A percentile compares a stretch with the other conserved stretches of the same genome.
Evolutionary conservation across 768 basidiomycete species (phyloP).

Genomic region (Tulasnella sp.): DNA sequence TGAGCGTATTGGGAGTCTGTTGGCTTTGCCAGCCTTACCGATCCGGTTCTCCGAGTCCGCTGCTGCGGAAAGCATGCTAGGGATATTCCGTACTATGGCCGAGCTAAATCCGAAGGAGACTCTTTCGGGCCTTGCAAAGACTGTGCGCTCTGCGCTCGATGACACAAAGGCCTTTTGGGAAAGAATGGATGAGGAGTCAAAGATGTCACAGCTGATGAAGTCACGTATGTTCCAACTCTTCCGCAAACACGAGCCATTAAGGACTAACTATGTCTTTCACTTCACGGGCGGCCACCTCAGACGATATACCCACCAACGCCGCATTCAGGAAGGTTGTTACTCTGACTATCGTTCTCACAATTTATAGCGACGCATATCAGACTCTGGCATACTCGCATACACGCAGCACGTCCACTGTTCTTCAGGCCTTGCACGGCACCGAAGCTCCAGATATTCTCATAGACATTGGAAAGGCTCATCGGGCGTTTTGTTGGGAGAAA

Average conservation of each 20-base stretch:
- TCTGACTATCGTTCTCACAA: slow-evolving; percentile 65
- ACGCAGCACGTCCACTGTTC: slow-evolving; percentile 57
- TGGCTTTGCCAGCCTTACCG: slow-evolving; percentile 76
- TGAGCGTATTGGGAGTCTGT: slow-evolving; percentile 59
- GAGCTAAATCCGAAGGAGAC: slow-evolving; percentile 76
- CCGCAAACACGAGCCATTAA: background rate
- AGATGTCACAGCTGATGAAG: slow-evolving; percentile 49
- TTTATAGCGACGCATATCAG: slow-evolving; percentile 80
- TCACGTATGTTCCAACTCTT: slow-evolving; percentile 29
- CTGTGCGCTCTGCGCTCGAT: slow-evolving; percentile 57
- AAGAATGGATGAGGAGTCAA: slow-evolving; percentile 41
- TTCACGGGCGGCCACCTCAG: slow-evolving; percentile 28
- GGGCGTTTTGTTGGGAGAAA: slow-evolving; percentile 79
- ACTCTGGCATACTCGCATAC: slow-evolving; percentile 75
- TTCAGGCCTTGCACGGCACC: slow-evolving; percentile 60
- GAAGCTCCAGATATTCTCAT: slow-evolving; percentile 51
- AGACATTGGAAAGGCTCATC: slow-evolving; percentile 69
- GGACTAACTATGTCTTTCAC: too few relatives aligned
- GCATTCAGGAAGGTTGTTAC: slow-evolving; percentile 63
- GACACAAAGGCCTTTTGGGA: slow-evolving; percentile 67
- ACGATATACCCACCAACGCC: slow-evolving; percentile 39
- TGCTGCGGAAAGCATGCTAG: slow-evolving; percentile 76
- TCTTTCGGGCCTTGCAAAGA: slow-evolving; percentile 52
- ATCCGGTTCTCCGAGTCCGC: slow-evolving; percentile 79
- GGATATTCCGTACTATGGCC: slow-evolving; percentile 79